Conservation (phyloP, 1,284 basidiomycete species). For the Schizophyllum amplum region DNA sequence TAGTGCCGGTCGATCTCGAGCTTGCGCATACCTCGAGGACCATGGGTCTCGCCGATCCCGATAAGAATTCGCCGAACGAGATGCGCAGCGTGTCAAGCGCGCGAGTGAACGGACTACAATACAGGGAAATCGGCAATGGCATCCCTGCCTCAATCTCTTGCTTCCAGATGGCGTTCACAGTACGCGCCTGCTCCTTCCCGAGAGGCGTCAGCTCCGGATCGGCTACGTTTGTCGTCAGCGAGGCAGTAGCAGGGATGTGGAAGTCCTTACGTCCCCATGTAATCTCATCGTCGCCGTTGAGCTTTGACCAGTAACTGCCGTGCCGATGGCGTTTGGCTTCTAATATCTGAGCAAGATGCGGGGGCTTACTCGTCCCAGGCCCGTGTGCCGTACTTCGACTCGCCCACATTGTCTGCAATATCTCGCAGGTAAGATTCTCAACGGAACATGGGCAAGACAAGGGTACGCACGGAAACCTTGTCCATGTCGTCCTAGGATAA, state of each 20-base stretch:
- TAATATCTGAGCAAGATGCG: background rate
- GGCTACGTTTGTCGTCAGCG: conserved; percentile 29
- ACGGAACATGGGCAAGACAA: background rate
- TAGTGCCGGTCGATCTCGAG: too few relatives aligned
- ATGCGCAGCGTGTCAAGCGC: conserved; percentile 63
- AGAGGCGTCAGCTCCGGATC: conserved; percentile 68
- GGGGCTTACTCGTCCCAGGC: conserved; percentile 49
- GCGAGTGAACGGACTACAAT: conserved; percentile 67
- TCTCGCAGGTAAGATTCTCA: background rate
- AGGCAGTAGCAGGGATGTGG: background rate
- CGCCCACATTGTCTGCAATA: conserved; percentile 60
- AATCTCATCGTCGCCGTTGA: conserved; percentile 58
- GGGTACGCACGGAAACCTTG: conserved; percentile 36
- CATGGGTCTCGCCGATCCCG: conserved; percentile 22
- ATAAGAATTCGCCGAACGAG: conserved; percentile 44
- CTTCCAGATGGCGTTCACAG: conserved; percentile 50
- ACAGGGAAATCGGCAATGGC: conserved; percentile 55
- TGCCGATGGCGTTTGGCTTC: background rate
- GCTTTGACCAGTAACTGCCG: conserved; percentile 57
- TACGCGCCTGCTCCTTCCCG: conserved; percentile 58
- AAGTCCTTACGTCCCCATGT: conserved; percentile 10
- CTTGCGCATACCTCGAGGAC: conserved; percentile 54
- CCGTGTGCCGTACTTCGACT: conserved; percentile 60
- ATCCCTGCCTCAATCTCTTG: conserved; percentile 43
- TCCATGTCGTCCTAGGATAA: conserved; percentile 44